Evolutionary conservation across 2,329 filamentous ascomycete genomes (phyloP).

Genomic region (Akanthomyces uredinophilus): DNA sequence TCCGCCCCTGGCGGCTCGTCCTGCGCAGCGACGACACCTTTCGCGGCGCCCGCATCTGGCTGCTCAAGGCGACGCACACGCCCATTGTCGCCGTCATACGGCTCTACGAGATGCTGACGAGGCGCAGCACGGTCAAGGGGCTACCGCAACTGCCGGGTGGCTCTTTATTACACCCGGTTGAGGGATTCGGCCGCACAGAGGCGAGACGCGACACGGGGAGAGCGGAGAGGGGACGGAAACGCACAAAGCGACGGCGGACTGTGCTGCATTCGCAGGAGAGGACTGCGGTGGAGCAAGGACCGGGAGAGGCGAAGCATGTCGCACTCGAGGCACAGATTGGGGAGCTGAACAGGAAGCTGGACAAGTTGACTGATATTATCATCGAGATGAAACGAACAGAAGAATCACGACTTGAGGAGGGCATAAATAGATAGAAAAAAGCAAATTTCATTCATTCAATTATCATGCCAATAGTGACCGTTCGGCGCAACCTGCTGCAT

Average conservation of each 20-base stretch:
- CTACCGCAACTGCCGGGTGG: neutral
- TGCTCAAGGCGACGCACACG: conserved; percentile 59
- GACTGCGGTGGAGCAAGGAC: conserved; percentile 29
- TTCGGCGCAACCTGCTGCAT: no score
- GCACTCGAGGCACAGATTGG: conserved; percentile 46
- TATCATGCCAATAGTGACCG: no score
- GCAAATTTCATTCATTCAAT: no score
- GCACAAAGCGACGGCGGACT: neutral
- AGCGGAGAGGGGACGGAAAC: neutral
- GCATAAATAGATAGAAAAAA: no score
- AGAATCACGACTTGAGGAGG: neutral
- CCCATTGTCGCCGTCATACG: conserved; percentile 67
- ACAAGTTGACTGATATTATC: conserved; percentile 50
- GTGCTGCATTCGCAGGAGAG: conserved; percentile 16
- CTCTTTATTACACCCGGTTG: neutral
- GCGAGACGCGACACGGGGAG: neutral
- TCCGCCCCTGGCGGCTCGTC: conserved; percentile 67
- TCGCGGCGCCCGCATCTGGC: conserved; percentile 54
- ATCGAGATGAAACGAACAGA: conserved; percentile 41
- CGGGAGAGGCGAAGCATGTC: conserved; percentile 23
- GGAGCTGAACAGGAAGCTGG: conserved; percentile 54
- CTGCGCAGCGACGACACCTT: conserved; percentile 59
- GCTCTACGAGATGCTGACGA: conserved; percentile 55
- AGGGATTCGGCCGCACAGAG: neutral
- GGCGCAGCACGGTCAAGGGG: conserved; percentile 18